These are phyloP conservation scores for Scheffersomyces ergatensis DNA, from an alignment of 805 yeast genomes.

Conservation along the genomic window DNA sequence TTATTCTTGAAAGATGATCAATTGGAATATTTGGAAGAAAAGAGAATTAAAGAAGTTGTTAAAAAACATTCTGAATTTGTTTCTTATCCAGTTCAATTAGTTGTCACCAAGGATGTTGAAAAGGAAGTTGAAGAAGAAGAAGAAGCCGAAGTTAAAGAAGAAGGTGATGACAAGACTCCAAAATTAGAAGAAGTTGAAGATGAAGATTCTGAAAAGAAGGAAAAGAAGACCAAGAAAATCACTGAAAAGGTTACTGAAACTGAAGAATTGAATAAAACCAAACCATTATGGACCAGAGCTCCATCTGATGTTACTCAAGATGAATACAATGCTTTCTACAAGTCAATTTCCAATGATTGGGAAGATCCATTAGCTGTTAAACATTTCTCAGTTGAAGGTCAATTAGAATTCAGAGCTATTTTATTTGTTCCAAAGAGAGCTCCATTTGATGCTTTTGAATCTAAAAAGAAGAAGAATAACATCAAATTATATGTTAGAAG, in stretches of 20 bases:
- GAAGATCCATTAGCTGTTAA: slow-evolving; percentile 99
- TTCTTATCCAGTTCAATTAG: slow-evolving; percentile 97
- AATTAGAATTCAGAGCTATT: slow-evolving; percentile 97
- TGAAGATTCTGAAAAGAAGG: slow-evolving; percentile 65
- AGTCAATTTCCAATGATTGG: slow-evolving; percentile 99
- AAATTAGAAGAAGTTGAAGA: slow-evolving; percentile 76
- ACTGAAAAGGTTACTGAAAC: slow-evolving; percentile 93
- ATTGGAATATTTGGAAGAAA: slow-evolving; percentile 98
- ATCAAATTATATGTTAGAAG: slow-evolving; percentile 98
- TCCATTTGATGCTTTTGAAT: slow-evolving; percentile 96
- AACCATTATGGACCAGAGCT: slow-evolving; percentile 99
- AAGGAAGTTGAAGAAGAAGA: slow-evolving; percentile 91
- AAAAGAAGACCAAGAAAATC: slow-evolving; percentile 80
- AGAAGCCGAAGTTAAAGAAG: slow-evolving; percentile 42
- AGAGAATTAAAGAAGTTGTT: slow-evolving; percentile 98
- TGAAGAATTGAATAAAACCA: slow-evolving; percentile 98
- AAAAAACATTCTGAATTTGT: slow-evolving; percentile 99
- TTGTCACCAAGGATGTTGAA: slow-evolving; percentile 98
- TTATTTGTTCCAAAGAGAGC: slow-evolving; percentile 98
- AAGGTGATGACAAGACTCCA: slow-evolving; percentile 40
- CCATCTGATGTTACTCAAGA: slow-evolving; percentile 97
- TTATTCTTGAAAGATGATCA: slow-evolving; percentile 98
- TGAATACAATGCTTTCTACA: slow-evolving; percentile 98
- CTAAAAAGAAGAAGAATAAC: slow-evolving; percentile 98
- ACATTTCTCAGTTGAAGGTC: slow-evolving; percentile 99